Conservation (phyloP, 2,329 filamentous ascomycete genomes). For the Colletotrichum sp. region DNA sequence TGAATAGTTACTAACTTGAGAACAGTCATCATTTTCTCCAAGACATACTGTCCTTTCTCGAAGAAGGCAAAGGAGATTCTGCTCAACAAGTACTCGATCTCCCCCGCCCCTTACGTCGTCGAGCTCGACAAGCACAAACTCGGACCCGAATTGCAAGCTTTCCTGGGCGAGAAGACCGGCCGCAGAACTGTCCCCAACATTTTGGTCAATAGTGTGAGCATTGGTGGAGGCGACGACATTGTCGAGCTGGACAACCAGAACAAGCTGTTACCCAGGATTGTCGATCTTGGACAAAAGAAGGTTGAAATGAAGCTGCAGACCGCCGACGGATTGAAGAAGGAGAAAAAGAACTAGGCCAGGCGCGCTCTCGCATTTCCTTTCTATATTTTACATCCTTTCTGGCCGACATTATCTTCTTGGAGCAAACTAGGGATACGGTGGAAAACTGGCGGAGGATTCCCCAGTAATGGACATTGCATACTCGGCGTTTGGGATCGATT, state of each 20-base stretch:
- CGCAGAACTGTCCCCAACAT: conserved; percentile 91
- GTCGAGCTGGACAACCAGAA: conserved; percentile 71
- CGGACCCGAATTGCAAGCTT: conserved; percentile 74
- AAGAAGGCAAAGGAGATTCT: conserved; percentile 85
- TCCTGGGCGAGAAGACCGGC: conserved; percentile 75
- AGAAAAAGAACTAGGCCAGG: conserved; percentile 1
- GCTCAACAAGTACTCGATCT: conserved; percentile 83
- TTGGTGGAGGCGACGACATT: conserved; percentile 90
- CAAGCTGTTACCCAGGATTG: conserved; percentile 74
- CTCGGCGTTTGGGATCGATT: conserved; percentile 17
- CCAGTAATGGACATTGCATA: conserved; percentile 18
- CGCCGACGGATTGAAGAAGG: conserved; percentile 12
- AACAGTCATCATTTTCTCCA: conserved; percentile 93
- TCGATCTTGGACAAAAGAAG: conserved; percentile 74
- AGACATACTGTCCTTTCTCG: conserved; percentile 89
- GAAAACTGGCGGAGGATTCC: background rate
- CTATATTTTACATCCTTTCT: background rate
- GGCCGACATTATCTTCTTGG: background rate
- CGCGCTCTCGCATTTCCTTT: background rate
- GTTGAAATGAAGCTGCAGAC: conserved; percentile 56
- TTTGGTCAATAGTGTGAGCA: conserved; percentile 84
- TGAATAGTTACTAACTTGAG: conserved; percentile 9
- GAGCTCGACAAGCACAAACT: conserved; percentile 86
- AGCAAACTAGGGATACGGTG: background rate
- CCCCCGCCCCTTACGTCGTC: conserved; percentile 83